Conservation (phyloP, 2,329 filamentous ascomycete species). For the Trichoderma pleuroti region DNA sequence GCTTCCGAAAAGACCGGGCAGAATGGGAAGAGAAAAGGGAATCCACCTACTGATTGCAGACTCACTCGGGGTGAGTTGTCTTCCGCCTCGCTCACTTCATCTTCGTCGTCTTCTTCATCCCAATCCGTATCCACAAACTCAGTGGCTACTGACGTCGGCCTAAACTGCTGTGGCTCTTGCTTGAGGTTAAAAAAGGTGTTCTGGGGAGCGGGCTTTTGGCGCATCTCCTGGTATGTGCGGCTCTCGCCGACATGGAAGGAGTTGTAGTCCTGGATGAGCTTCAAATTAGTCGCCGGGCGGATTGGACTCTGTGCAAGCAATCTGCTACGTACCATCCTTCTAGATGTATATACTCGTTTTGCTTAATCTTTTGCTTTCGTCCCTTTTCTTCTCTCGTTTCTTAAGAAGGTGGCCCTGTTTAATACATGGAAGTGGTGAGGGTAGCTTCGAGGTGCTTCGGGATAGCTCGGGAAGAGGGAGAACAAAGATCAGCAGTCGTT, state of each 20-base stretch:
- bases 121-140: slow-evolving; percentile 76
- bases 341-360: not conserved
- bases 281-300: not conserved
- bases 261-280: slow-evolving; percentile 33
- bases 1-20: not conserved
- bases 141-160: slow-evolving; percentile 68
- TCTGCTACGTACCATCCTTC: slow-evolving; percentile 34
- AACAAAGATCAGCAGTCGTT: slow-evolving; percentile 31
- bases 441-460: not conserved
- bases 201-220: slow-evolving; percentile 46
- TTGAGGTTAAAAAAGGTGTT: slow-evolving; percentile 61
- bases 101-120: slow-evolving; percentile 50
- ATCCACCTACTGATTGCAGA: slow-evolving; percentile 64
- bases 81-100: slow-evolving; percentile 56
- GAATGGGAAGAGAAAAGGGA: not conserved
- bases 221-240: slow-evolving; percentile 48
- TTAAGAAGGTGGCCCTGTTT: not conserved
- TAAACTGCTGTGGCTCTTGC: slow-evolving; percentile 44
- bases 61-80: slow-evolving; percentile 66
- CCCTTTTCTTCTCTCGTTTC: not conserved
- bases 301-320: no score
- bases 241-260: slow-evolving; percentile 36
- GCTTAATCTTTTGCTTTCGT: not conserved
- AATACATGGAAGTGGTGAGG: slow-evolving; percentile 4
- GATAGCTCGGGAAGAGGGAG: not conserved